These are phyloP conservation scores for Marvania coccoides DNA, from an alignment of 139 green algal genomes.

Conservation along the genomic window DNA sequence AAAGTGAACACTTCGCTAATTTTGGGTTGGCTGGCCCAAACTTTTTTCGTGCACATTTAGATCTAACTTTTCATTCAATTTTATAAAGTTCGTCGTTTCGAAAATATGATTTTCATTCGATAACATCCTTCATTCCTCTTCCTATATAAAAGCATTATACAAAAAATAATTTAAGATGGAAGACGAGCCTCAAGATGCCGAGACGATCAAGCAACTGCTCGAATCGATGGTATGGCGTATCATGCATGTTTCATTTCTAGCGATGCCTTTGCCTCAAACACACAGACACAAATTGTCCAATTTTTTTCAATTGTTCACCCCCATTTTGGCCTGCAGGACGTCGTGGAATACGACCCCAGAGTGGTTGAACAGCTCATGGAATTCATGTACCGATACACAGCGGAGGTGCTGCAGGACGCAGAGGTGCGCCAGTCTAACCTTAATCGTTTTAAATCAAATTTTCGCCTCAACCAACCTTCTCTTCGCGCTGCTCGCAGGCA, in stretches of 20 bases:
- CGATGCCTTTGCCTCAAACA: neutral
- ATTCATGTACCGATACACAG: constrained; percentile 71
- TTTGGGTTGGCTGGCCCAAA: neutral
- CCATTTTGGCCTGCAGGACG: constrained; percentile 32
- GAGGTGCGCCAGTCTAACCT: constrained; percentile 22
- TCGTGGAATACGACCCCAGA: constrained; percentile 67
- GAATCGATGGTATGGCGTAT: constrained; percentile 3
- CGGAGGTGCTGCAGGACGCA: constrained; percentile 66
- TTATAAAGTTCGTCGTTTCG: no score
- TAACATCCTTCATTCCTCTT: neutral
- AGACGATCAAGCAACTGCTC: constrained; percentile 6
- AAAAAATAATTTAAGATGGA: neutral
- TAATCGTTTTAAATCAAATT: neutral
- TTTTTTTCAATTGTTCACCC: neutral
- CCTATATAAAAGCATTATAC: neutral
- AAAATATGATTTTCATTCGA: no score
- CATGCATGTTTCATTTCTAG: neutral
- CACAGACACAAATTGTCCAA: no score
- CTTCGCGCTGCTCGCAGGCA: constrained; percentile 2
- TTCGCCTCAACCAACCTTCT: neutral
- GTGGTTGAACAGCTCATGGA: constrained; percentile 73
- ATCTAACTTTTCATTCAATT: neutral
- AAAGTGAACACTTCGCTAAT: neutral
- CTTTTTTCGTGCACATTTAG: neutral
- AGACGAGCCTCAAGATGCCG: constrained; percentile 6